Percentiles rank a stretch among this genome's conserved stretches.
Conservation (phyloP, 352 stramenopile species). For the Globisporangium apiculatum region DNA sequence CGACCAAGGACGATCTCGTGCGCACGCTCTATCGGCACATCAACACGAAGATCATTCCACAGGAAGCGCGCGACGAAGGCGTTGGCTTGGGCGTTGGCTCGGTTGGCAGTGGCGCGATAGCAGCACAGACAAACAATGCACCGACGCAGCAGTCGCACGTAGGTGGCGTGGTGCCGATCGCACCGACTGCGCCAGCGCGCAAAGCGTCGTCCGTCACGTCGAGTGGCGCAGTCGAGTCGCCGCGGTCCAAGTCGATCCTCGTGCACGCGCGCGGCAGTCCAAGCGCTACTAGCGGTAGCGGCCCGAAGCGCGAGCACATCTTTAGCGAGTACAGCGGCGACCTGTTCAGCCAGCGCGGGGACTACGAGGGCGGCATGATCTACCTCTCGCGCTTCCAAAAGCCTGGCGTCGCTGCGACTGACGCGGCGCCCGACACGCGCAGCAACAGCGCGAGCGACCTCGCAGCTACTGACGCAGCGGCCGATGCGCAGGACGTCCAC, state of each 20-base stretch:
- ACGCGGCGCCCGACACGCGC: slow-evolving; percentile 8
- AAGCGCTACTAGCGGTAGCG: slow-evolving; percentile 6
- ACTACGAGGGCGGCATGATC: slow-evolving; percentile 86
- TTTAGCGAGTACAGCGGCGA: slow-evolving; percentile 68
- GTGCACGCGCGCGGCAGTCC: slow-evolving; percentile 17
- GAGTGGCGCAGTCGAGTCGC: slow-evolving; percentile 27
- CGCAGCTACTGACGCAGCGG: slow-evolving; percentile 22
- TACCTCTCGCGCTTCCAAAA: slow-evolving; percentile 81
- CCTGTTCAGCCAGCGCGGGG: slow-evolving; percentile 75
- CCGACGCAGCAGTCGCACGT: slow-evolving; percentile 1
- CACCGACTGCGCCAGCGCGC: slow-evolving; percentile 27
- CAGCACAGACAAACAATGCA: slow-evolving; percentile 2
- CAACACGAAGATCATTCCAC: slow-evolving; percentile 78
- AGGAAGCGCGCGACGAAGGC: slow-evolving; percentile 46
- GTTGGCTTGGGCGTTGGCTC: slow-evolving; percentile 11
- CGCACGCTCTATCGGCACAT: slow-evolving; percentile 82
- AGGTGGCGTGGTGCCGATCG: slow-evolving; percentile 8
- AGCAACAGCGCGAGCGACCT: slow-evolving; percentile 25
- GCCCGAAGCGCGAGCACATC: slow-evolving; percentile 36
- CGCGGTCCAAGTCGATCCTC: slow-evolving; percentile 48
- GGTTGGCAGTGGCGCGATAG: not conserved
- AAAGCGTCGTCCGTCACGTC: slow-evolving; percentile 27
- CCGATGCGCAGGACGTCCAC: slow-evolving; percentile 38
- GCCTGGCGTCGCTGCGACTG: slow-evolving; percentile 12
- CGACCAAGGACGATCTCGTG: slow-evolving; percentile 84